Conservation (phyloP, 2,329 filamentous ascomycete species). For the Juglanconis oblonga region DNA sequence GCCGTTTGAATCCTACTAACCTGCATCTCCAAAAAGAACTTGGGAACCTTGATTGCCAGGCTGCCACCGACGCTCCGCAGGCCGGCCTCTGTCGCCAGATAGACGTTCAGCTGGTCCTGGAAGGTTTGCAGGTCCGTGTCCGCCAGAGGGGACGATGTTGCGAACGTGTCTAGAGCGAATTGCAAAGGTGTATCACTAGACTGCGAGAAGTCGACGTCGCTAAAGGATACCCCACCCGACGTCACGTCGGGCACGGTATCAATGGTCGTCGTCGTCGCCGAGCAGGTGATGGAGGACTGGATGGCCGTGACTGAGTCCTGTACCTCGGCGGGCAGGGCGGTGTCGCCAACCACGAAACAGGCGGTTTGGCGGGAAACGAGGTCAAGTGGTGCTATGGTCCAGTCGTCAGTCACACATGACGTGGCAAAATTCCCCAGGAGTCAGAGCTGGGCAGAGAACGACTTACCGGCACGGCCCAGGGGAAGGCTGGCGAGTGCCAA, state of each 20-base stretch:
- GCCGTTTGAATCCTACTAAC: slow-evolving; percentile 57
- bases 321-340: slow-evolving; percentile 49
- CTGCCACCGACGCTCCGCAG: slow-evolving; percentile 51
- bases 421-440: too few species aligned
- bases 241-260: slow-evolving; percentile 54
- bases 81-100: slow-evolving; percentile 58
- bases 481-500: slow-evolving; percentile 7
- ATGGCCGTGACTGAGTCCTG: slow-evolving; percentile 40
- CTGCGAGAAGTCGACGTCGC: slow-evolving; percentile 52
- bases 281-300: slow-evolving; percentile 47
- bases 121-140: slow-evolving; percentile 48
- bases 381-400: slow-evolving; percentile 12
- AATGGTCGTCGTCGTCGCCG: slow-evolving; percentile 44
- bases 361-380: slow-evolving; percentile 30
- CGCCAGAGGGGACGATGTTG: slow-evolving; percentile 47
- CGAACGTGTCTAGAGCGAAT: slow-evolving; percentile 53
- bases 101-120: slow-evolving; percentile 52
- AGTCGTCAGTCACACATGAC: not conserved
- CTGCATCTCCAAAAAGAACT: slow-evolving; percentile 62
- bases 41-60: slow-evolving; percentile 58
- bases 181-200: slow-evolving; percentile 45
- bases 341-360: slow-evolving; percentile 54
- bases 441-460: not conserved
- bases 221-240: slow-evolving; percentile 48
- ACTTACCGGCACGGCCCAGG: slow-evolving; percentile 8